Evolutionary conservation across 2,329 filamentous ascomycete genomes (phyloP), one percentile per base, ranked within the genome.

Genomic region (Allantophomopsis cytisporea): DNA sequence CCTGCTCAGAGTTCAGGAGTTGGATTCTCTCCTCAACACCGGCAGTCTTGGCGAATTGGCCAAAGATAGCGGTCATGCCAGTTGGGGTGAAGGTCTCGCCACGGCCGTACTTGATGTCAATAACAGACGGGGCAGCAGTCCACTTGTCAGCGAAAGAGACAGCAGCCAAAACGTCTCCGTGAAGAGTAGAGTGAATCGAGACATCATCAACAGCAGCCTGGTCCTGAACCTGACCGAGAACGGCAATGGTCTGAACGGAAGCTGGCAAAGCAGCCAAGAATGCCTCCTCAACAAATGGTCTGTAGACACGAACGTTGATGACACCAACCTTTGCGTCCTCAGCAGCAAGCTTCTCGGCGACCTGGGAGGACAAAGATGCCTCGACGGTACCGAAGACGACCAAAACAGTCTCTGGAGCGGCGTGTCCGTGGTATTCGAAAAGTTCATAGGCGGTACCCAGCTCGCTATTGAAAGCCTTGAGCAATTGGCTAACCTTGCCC

Each of bases 331-430:
- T 85, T 55, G 73, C 72, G 47, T 81, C 87, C 46, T 80, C 72
- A 46, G 74, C 71, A 21, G 83, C 73, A 36, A 96, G 68, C 32
- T 79, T 76, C 34, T 69, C 67, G 10, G 86, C 78, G 39, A 94
- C 76, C 62, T 95, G 86, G 47, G 81, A 79, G 41, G 86, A 78
- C 44, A 96, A 66, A 51, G 91, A 87, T 12, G 84, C 77, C 65
- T 98, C 91, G 5, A 88, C 76, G 43, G 86, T 94, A 50, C 91
- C 91, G 51, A 98, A 95, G 35, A 86, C 83, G 21, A 96, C 87
- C 28, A 96, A 66, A 13, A 98, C 86, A 8, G 79, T 77, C 47
- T 89, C 83, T 4, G 91, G 76, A 34, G 76, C 66, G 37, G 74
- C 66, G 56, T 96, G 86, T 17, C 91, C 91, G 53, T 81, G 74